A percentile compares a stretch with the other conserved stretches of the same genome.
Evolutionary conservation across 2,329 filamentous ascomycete species (phyloP).

Genomic region (Passalora sequoiae): DNA sequence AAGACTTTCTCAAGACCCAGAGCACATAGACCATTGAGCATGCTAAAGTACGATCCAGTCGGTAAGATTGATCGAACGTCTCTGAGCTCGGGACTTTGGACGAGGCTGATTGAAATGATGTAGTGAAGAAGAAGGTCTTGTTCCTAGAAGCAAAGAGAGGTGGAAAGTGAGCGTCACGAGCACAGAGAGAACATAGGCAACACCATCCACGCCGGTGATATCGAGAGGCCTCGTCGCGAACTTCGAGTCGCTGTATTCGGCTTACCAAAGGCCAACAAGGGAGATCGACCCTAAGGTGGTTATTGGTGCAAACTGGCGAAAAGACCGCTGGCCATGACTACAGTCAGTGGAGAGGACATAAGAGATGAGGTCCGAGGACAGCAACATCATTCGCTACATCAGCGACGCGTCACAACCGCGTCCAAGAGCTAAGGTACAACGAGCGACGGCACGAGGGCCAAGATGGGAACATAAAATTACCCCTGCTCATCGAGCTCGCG

Average conservation of each 20-base stretch:
- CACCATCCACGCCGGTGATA: not conserved
- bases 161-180: constrained; percentile 42
- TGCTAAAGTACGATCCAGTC: constrained; percentile 98
- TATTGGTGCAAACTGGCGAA: no score
- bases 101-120: not conserved
- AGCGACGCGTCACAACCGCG: constrained; percentile 1
- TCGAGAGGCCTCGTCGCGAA: not conserved
- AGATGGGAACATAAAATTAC: not conserved
- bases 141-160: constrained; percentile 91
- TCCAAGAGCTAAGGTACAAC: not conserved
- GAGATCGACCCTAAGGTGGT: no score
- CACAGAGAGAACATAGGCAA: no score
- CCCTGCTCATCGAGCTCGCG: constrained; percentile 3
- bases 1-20: constrained; percentile 83
- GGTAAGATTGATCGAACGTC: no score
- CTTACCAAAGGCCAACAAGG: not conserved
- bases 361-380: no score
- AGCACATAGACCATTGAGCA: constrained; percentile 76
- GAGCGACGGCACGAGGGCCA: constrained; percentile 1
- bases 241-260: not conserved
- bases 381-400: no score
- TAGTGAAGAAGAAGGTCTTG: constrained; percentile 90
- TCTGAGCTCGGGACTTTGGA: no score
- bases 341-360: no score
- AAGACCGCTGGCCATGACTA: no score